phyloP scores from a whole-genome alignment of 805 yeast genomes.

The Candida caryicola region DNA sequence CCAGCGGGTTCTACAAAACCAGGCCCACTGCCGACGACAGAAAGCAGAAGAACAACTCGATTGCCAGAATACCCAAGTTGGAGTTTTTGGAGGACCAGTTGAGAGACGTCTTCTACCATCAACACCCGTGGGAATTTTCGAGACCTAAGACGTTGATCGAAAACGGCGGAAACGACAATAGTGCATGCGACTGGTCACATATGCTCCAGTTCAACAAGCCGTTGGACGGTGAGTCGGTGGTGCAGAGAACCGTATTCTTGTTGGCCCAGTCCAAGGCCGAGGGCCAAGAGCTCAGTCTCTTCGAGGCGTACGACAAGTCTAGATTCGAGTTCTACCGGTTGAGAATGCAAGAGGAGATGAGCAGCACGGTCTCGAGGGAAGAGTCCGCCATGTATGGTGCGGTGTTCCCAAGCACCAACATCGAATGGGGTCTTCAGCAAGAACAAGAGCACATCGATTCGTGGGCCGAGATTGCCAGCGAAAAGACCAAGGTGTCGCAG shows the following conservation, averaged over 20 bases:
- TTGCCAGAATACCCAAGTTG: slow-evolving; percentile 53
- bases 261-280: slow-evolving; percentile 20
- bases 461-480: slow-evolving; percentile 72
- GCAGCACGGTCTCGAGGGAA: slow-evolving; percentile 66
- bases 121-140: slow-evolving; percentile 98
- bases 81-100: slow-evolving; percentile 73
- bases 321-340: slow-evolving; percentile 84
- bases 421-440: slow-evolving; percentile 64
- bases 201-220: slow-evolving; percentile 71
- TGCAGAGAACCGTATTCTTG: slow-evolving; percentile 43
- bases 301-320: slow-evolving; percentile 80
- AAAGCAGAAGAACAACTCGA: slow-evolving; percentile 33
- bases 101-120: slow-evolving; percentile 77
- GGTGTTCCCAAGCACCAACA: slow-evolving; percentile 55
- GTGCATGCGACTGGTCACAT: slow-evolving; percentile 70
- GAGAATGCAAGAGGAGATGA: slow-evolving; percentile 83
- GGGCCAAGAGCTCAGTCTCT: slow-evolving; percentile 27
- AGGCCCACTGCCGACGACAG: slow-evolving; percentile 38
- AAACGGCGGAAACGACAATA: slow-evolving; percentile 57
- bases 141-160: slow-evolving; percentile 84
- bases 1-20: slow-evolving; percentile 42
- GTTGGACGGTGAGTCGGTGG: slow-evolving; percentile 76
- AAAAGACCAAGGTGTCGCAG: slow-evolving; percentile 53
- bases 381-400: slow-evolving; percentile 87
- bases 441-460: slow-evolving; percentile 70